Evolutionary conservation across 495 filamentous ascomycete genomes (phyloP).

Genomic region (Lasiosphaeria miniovina): DNA sequence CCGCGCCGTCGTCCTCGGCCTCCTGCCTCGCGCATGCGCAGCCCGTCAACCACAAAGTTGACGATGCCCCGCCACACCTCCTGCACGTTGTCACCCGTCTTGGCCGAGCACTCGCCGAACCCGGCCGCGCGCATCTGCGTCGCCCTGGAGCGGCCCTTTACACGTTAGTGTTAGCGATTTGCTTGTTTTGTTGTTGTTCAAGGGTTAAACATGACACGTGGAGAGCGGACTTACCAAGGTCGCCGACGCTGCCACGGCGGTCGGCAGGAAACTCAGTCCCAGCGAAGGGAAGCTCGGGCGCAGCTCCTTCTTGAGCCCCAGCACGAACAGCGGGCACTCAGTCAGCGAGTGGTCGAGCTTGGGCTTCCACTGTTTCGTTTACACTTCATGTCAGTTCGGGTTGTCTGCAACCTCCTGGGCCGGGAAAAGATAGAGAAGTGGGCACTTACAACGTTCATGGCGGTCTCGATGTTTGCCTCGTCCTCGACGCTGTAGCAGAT

Average conservation of each 20-base stretch:
- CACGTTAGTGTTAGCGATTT: not conserved
- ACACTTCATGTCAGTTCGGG: not conserved
- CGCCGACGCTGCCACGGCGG: slow-evolving; percentile 1
- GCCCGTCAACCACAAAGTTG: slow-evolving; percentile 2
- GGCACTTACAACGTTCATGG: slow-evolving; percentile 16
- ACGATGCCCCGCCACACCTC: slow-evolving; percentile 14
- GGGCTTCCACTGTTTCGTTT: slow-evolving; percentile 25
- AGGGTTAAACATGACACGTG: not conserved
- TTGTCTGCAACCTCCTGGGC: not conserved
- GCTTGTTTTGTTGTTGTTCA: not conserved
- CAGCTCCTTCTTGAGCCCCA: slow-evolving; percentile 29
- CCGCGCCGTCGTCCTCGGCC: not conserved
- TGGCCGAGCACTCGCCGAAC: slow-evolving; percentile 27
- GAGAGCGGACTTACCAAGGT: not conserved
- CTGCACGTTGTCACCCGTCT: slow-evolving; percentile 18
- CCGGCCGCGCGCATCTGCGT: slow-evolving; percentile 6
- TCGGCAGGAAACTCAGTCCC: slow-evolving; percentile 18
- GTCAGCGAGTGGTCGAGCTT: slow-evolving; percentile 22
- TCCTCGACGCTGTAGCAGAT: slow-evolving; percentile 31
- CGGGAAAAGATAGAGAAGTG: too few relatives aligned
- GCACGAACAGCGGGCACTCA: slow-evolving; percentile 23
- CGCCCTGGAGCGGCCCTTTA: slow-evolving; percentile 10
- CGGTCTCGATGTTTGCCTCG: slow-evolving; percentile 9
- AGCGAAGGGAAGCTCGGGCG: slow-evolving; percentile 9
- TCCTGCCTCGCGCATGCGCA: slow-evolving; percentile 7